Conservation (phyloP, 139 green algal species). For the Ettlia oleoabundans region DNA sequence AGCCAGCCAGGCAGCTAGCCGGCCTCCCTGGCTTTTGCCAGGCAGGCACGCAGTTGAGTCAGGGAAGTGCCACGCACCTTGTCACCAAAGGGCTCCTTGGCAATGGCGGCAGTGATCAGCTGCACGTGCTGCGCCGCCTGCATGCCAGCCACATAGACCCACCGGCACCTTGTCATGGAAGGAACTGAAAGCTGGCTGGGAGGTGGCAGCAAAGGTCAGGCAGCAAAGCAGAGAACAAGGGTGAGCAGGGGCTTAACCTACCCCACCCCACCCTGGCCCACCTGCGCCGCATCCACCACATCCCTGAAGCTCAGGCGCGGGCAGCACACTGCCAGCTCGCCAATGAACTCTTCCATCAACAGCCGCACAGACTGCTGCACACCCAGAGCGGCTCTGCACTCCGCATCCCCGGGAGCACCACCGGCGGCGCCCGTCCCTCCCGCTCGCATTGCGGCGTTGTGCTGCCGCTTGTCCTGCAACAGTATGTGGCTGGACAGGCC, state of each 20-base stretch:
- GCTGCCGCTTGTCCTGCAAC: too few species aligned
- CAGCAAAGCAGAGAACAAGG: too few species aligned
- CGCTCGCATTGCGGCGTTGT: too few species aligned
- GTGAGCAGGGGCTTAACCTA: too few species aligned
- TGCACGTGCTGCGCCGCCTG: constrained; percentile 34
- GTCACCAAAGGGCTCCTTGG: not conserved
- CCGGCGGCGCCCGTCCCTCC: not conserved
- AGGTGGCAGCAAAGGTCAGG: too few species aligned
- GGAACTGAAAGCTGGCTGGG: too few species aligned
- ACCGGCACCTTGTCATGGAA: too few species aligned
- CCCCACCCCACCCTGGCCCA: too few species aligned
- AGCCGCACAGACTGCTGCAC: constrained; percentile 2
- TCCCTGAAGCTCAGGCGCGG: constrained; percentile 22
- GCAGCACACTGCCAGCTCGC: constrained; percentile 21
- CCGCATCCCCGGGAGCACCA: not conserved
- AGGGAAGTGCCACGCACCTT: not conserved
- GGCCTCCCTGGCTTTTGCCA: not conserved
- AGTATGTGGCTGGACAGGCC: too few species aligned
- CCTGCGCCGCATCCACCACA: constrained; percentile 30
- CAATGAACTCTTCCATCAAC: constrained; percentile 35
- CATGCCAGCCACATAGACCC: too few species aligned
- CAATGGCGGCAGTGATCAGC: constrained; percentile 37
- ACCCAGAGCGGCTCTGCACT: not conserved
- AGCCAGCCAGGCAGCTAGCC: too few species aligned
- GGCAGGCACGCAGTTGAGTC: not conserved